A percentile compares a stretch with the other conserved stretches of the same genome.
These are phyloP conservation scores for Globisporangium canariense DNA, from an alignment of 352 stramenopile genomes.

Conservation along the genomic window DNA sequence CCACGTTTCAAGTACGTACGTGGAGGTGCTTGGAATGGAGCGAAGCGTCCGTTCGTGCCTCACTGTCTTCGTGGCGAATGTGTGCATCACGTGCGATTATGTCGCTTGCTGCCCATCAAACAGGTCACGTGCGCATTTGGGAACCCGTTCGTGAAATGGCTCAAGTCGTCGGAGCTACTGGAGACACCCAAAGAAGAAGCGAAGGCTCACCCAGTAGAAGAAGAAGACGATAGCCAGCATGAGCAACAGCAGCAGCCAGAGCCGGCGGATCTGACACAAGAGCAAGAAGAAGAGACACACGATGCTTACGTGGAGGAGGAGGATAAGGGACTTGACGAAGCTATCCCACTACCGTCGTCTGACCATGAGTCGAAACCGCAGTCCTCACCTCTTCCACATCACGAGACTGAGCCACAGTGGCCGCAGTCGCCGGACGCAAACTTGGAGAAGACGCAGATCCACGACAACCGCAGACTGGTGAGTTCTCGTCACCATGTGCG, in stretches of 20 bases:
- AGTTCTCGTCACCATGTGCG: background rate
- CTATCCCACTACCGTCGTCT: background rate
- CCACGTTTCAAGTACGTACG: too few relatives aligned
- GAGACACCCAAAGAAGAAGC: background rate
- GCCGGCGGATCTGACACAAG: background rate
- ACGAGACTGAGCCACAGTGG: background rate
- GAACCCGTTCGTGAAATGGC: conserved; percentile 10
- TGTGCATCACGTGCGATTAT: too few relatives aligned
- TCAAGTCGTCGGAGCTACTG: background rate
- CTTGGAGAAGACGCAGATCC: background rate
- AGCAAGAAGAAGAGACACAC: background rate
- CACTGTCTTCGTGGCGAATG: too few relatives aligned
- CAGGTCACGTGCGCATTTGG: conserved; percentile 1
- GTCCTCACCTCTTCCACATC: background rate
- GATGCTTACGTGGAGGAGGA: background rate
- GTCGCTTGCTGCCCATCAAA: too few relatives aligned
- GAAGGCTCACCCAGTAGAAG: too few relatives aligned
- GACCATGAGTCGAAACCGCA: background rate
- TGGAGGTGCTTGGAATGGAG: too few relatives aligned
- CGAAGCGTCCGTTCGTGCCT: too few relatives aligned
- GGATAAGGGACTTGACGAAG: background rate
- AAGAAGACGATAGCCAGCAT: background rate
- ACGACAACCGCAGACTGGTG: conserved; percentile 9
- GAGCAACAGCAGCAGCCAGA: background rate
- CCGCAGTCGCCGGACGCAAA: background rate